Conservation (phyloP, 441 rosid genomes). For the Mallotus japonicus region DNA sequence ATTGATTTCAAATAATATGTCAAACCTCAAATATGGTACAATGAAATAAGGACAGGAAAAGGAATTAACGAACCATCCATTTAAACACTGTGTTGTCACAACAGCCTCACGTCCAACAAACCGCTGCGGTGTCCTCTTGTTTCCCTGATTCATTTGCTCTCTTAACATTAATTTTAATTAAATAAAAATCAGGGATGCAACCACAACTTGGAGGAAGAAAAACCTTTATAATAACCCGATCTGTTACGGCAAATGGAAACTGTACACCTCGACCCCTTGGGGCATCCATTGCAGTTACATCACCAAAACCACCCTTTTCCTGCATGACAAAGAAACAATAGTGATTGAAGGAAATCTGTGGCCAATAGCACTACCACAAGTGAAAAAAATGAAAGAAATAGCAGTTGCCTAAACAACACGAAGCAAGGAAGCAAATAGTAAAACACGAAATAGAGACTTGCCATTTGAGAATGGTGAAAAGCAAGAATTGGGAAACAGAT, state of each 20-base stretch:
- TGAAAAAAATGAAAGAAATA: neutral
- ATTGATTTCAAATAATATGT: neutral
- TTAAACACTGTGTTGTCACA: slow-evolving; percentile 95
- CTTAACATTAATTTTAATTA: slow-evolving; percentile 27
- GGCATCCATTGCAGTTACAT: slow-evolving; percentile 42
- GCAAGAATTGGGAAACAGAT: neutral
- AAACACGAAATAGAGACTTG: neutral
- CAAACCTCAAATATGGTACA: slow-evolving; percentile 1
- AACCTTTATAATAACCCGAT: slow-evolving; percentile 94
- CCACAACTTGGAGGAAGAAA: neutral
- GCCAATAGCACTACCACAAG: neutral
- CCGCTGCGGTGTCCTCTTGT: slow-evolving; percentile 93
- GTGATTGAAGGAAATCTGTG: neutral
- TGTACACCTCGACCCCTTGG: slow-evolving; percentile 75
- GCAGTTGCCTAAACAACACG: neutral
- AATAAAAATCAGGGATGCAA: slow-evolving; percentile 6
- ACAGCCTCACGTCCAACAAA: slow-evolving; percentile 98
- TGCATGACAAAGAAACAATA: slow-evolving; percentile 23
- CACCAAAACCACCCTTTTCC: slow-evolving; percentile 69
- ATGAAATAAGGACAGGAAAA: slow-evolving; percentile 4
- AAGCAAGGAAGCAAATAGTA: neutral
- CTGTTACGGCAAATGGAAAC: slow-evolving; percentile 88
- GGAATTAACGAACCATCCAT: slow-evolving; percentile 72
- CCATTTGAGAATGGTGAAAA: slow-evolving; percentile 7
- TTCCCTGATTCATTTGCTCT: slow-evolving; percentile 60